A percentile compares a stretch with the other conserved stretches of the same genome.
Conservation (phyloP, 768 basidiomycete species). For the Amanita jacksonii region DNA sequence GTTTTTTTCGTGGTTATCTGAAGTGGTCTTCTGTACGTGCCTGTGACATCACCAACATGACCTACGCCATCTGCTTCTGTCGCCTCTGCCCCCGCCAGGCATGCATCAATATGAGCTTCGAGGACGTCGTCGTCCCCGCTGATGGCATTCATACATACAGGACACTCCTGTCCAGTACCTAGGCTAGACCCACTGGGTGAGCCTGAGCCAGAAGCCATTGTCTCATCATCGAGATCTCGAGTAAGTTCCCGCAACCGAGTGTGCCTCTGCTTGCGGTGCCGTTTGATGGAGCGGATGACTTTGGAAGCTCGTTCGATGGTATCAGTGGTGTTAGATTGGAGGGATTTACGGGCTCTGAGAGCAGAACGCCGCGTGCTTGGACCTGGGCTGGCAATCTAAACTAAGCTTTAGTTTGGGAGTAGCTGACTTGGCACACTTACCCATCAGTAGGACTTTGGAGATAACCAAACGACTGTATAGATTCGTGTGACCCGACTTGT, state of each 20-base stretch:
- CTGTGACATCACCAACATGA: constrained; percentile 40
- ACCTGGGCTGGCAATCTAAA: constrained; percentile 20
- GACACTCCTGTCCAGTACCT: constrained; percentile 45
- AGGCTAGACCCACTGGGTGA: constrained; percentile 16
- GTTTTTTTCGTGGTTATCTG: too few species aligned
- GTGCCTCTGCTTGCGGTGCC: constrained; percentile 60
- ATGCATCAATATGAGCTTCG: constrained; percentile 77
- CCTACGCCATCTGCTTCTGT: constrained; percentile 21
- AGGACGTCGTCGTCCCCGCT: constrained; percentile 64
- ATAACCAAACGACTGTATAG: constrained; percentile 33
- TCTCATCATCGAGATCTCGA: constrained; percentile 46
- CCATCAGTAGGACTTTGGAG: constrained; percentile 35
- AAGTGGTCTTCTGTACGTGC: constrained; percentile 24
- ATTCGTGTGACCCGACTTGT: constrained; percentile 52
- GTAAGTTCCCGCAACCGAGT: constrained; percentile 58
- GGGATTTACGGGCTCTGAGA: constrained; percentile 30
- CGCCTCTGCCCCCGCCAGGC: constrained; percentile 39
- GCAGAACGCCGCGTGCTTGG: constrained; percentile 30
- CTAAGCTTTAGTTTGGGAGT: background rate
- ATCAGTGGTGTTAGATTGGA: constrained; percentile 20
- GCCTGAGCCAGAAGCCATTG: constrained; percentile 17
- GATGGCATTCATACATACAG: constrained; percentile 51
- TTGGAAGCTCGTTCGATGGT: constrained; percentile 36
- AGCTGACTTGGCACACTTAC: constrained; percentile 25
- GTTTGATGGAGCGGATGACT: constrained; percentile 52